A percentile compares a stretch with the other conserved stretches of the same genome.
These are phyloP conservation scores for Cystoisospora suis DNA, from an alignment of 169 alveolate species.

Conservation along the genomic window DNA sequence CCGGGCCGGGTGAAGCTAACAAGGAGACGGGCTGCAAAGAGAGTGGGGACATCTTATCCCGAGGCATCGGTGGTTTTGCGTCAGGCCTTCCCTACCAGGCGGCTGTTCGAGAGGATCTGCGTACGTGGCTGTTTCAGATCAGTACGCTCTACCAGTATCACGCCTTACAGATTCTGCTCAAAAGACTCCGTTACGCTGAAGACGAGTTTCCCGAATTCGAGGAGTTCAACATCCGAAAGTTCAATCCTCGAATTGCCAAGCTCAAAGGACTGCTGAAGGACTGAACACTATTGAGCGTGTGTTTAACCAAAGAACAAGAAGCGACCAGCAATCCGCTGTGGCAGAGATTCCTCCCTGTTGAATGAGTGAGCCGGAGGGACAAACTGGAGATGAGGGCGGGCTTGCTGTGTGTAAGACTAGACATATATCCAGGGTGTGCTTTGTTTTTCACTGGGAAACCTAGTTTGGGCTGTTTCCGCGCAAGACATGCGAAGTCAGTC, in stretches of 20 bases:
- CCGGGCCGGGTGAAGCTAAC: neutral
- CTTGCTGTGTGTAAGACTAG: no score
- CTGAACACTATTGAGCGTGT: neutral
- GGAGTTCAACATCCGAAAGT: conserved; percentile 25
- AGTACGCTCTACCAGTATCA: conserved; percentile 12
- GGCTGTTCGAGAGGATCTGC: neutral
- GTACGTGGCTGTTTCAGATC: conserved; percentile 15
- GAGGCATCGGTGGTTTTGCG: neutral
- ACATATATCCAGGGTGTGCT: no score
- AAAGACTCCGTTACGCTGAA: conserved; percentile 10
- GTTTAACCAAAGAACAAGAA: neutral
- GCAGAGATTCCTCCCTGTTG: no score
- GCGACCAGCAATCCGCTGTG: no score
- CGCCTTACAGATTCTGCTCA: neutral
- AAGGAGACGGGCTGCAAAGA: neutral
- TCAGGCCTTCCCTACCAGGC: neutral
- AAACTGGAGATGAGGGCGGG: no score
- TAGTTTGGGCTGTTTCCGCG: no score
- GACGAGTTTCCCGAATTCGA: conserved; percentile 25
- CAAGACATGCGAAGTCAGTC: no score
- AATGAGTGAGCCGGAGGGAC: no score
- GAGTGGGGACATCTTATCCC: neutral
- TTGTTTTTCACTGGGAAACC: no score
- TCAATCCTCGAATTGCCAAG: neutral
- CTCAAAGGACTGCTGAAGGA: conserved; percentile 9